Base-by-base conservation (phyloP, 805 yeast species). In the Scheffersomyces amazonensis region DNA sequence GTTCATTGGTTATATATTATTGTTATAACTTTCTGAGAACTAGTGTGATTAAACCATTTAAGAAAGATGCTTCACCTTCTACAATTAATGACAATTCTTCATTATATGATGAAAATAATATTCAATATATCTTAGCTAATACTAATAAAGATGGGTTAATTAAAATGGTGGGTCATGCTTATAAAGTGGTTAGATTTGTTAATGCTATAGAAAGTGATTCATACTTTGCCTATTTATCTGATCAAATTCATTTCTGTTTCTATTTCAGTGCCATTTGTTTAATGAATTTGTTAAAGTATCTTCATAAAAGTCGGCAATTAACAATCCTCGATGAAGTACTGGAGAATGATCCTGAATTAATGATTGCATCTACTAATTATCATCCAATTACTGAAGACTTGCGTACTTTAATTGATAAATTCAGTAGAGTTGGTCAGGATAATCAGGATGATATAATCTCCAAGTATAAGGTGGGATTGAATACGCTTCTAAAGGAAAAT, bases 221-320 rank as follows among this genome's bases (percentile, higher is more conserved):
- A 3, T 80, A 78, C 49, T 83, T 83, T 59, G 81, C 83, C 0
- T 79, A 76, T 49, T 65, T 83, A n/a, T 78, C 86, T 10, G 89
- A 83, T 60, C 87, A 81, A 58, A 66, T 83, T 31, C 87, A 79
- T 52, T 69, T 80, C 40, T 66, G 69, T 34, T 66, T 75, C 40
- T 69, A 69, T 37, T 74, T 64, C 48, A 57, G 73, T 15, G 67
- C 70, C 0, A 41, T 69, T 4, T 46, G 71, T 12, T 53, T 72
- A 34, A 45, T 71, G 11, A 62, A 58, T 36, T 42, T 27, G 6
- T 12, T 27, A 13, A n/a, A 27, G 15, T 15, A 27, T 27, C 12
- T 27, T 5, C n/a, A 13, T 27, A 15, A n/a, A 8, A n/a, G 15
- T 27, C 16, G 5, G 5, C 30, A 27, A 13, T 27, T 59, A 31